Conservation (phyloP, 2,329 filamentous ascomycete genomes). For the Ophiocordyceps camponoti-leonardi region DNA sequence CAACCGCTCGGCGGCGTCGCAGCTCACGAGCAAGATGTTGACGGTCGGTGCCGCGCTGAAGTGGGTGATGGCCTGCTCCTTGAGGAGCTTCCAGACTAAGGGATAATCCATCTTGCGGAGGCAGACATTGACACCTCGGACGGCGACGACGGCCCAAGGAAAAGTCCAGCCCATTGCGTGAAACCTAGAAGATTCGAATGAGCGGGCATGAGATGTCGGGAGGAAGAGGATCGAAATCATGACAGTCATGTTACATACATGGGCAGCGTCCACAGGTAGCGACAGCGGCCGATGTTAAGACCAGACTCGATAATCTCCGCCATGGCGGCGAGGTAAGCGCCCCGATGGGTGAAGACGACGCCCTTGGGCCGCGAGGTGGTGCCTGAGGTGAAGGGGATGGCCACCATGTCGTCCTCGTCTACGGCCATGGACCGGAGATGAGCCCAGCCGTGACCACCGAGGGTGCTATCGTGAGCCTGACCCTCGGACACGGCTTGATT, state of each 20-base stretch:
- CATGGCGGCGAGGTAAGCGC: constrained; percentile 68
- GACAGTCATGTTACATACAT: constrained; percentile 39
- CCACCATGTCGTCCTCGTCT: constrained; percentile 67
- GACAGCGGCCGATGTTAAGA: constrained; percentile 58
- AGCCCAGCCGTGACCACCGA: constrained; percentile 56
- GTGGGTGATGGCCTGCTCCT: constrained; percentile 76
- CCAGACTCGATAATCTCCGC: constrained; percentile 81
- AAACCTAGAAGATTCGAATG: constrained; percentile 25
- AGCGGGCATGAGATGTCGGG: too few relatives aligned
- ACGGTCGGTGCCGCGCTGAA: constrained; percentile 95
- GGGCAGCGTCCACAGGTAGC: constrained; percentile 81
- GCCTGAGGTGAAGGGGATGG: constrained; percentile 84
- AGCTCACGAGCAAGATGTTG: constrained; percentile 78
- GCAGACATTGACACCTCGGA: constrained; percentile 88
- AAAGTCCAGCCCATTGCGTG: constrained; percentile 69
- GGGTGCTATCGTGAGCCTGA: constrained; percentile 49
- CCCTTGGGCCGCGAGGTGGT: constrained; percentile 88
- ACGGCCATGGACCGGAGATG: constrained; percentile 52
- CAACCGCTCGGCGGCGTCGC: constrained; percentile 55
- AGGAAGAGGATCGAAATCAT: background rate
- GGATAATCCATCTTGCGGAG: constrained; percentile 90
- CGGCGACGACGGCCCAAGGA: constrained; percentile 83
- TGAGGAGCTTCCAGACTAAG: constrained; percentile 77
- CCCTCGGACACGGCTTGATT: constrained; percentile 74
- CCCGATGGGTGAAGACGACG: constrained; percentile 79